Evolutionary conservation across 768 basidiomycete genomes (phyloP), one percentile per base, ranked within the genome.

Genomic region (Suillus spraguei): DNA sequence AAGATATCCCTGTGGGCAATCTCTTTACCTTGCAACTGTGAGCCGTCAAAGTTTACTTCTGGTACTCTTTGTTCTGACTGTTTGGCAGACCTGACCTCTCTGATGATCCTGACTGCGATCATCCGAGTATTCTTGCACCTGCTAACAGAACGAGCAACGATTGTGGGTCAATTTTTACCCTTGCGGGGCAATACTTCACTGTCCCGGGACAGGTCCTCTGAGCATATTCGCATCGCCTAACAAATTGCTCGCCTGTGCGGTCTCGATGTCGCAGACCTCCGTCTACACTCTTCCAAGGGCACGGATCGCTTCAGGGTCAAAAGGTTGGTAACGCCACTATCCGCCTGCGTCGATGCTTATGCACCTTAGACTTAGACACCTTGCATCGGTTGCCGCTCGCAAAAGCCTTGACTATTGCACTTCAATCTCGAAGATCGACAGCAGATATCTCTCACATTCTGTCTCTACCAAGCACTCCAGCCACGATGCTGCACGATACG

Each of bases 401-500:
- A 63, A 39, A 67, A 59, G 64, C 65, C 2, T 71, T 81, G 33
- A 67, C 74, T 4, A 67, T 71, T 17, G 82, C 87, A 14, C 78
- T 90, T 53, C 78, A 83, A 35, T 80, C 83, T 2, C 80, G 83
- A 53, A 78, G 74, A 62, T 81, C 84, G n/a, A 77, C 86, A 36
- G 76, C 83, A 11, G 91, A 93, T 69, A 74, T 92, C 41, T 78
- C 82, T 24, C 88, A 89, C 69, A 66, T 79, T 32, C 77, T 93
- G 38, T 78, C 85, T 8, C 71, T 74, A 35, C 76, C 81, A 20
- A 71, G 80, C 2, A 72, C 79, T 6, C 67, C 83, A 0, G 66
- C 81, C 38, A 69, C 79, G 17, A 78, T 81, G n/a, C 76, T 84
- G 9, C 74, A 79, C 47, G 79, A 82, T 42, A 77, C 81, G 11